Evolutionary conservation across 2,329 filamentous ascomycete genomes (phyloP), one percentile per base, ranked within the genome.

Genomic region (Paradendryphiella salina): DNA sequence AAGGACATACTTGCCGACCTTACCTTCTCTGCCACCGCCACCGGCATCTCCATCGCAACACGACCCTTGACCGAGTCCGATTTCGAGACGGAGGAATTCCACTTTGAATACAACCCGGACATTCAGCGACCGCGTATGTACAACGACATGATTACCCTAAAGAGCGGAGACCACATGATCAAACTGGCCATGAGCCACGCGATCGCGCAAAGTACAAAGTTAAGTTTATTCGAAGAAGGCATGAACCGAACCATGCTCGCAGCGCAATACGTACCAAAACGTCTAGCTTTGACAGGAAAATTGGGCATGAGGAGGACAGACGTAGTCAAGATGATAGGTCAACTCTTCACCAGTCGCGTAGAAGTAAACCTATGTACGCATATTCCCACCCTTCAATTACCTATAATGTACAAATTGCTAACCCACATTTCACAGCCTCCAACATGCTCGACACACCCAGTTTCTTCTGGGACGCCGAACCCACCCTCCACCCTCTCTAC

Each of bases 391-490:
- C 11, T n/a, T 8, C n/a, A n/a, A n/a, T n/a, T n/a, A n/a, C n/a
- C n/a, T n/a, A n/a, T n/a, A n/a, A n/a, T n/a, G 1, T 14, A 6
- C 3, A 9, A 4, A n/a, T n/a, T 18, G 40, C 58, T 59, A 42
- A 57, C 13, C 38, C 8, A 35, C 31, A 35, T 34, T 6, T 3
- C 5, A 17, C 61, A 95, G 90, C 91, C 52, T 96, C 89, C 15
- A 97, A 97, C 70, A 93, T 96, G 72, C 87, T 96, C 50, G 92
- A 96, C 73, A 90, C 95, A 0, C 93, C 93, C 54, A 95, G 93
- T 71, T 96, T 96, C 81, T 96, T 97, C 81, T 99, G 94, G 94
- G 92, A 97, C 72, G 89, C 89, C 9, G 94, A 99, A 71, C 94
- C 94, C 14, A 96, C 90, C 0, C 81, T 99, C 0, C 90, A 96